Evolutionary conservation across 495 filamentous ascomycete species (phyloP).

Genomic region (Arthonia radiata): DNA sequence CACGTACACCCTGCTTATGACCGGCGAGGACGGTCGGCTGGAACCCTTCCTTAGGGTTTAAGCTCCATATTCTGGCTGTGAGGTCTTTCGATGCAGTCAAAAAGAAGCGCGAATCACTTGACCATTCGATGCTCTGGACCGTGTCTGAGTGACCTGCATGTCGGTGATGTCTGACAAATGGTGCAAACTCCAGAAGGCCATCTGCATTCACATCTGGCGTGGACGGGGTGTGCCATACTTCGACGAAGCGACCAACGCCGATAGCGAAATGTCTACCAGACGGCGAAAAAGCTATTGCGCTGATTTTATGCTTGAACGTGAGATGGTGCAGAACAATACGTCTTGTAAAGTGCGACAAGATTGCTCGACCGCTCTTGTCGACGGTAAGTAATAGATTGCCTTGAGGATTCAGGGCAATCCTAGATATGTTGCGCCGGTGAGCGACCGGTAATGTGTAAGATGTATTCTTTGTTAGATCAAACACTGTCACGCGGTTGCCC

Average conservation of each 20-base stretch:
- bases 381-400: conserved; percentile 79
- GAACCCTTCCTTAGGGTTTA: conserved; percentile 68
- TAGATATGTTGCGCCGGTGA: conserved; percentile 77
- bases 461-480: conserved; percentile 94
- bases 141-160: conserved; percentile 74
- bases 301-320: conserved; percentile 62
- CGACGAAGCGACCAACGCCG: conserved; percentile 56
- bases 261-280: conserved; percentile 78
- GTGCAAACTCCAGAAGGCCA: conserved; percentile 82
- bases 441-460: conserved; percentile 86
- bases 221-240: conserved; percentile 88
- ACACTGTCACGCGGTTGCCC: conserved; percentile 83
- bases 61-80: conserved; percentile 82
- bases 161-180: conserved; percentile 67
- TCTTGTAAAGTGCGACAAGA: conserved; percentile 69
- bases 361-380: conserved; percentile 82
- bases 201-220: conserved; percentile 50
- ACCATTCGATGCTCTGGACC: conserved; percentile 75
- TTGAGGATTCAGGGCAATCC: conserved; percentile 63
- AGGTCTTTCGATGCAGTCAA: conserved; percentile 75
- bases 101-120: conserved; percentile 82
- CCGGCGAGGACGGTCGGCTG: conserved; percentile 71
- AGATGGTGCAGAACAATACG: conserved; percentile 77
- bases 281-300: conserved; percentile 74
- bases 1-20: conserved; percentile 64